phyloP scores from a whole-genome alignment of 371 early-diverging fungal species.

The Zopfochytrium polystomum region DNA sequence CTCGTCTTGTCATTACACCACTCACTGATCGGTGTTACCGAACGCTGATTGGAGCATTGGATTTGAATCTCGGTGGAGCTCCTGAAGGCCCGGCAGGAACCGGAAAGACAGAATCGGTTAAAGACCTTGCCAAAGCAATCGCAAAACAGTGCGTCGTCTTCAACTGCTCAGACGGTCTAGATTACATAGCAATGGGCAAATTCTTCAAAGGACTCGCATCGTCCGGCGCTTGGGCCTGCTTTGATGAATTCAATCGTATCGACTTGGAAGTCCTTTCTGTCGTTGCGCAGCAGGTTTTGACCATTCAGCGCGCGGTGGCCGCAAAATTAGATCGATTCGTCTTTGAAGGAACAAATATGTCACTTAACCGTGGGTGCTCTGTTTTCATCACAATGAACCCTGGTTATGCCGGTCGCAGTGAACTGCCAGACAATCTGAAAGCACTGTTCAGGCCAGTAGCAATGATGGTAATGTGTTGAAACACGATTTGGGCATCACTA shows the following conservation, averaged over 20 bases:
- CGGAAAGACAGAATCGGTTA: slow-evolving; percentile 63
- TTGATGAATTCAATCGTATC: slow-evolving; percentile 67
- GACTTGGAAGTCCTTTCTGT: slow-evolving; percentile 55
- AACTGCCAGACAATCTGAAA: slow-evolving; percentile 59
- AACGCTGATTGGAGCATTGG: slow-evolving; percentile 55
- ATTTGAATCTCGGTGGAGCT: slow-evolving; percentile 56
- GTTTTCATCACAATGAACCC: slow-evolving; percentile 66
- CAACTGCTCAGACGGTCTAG: slow-evolving; percentile 60
- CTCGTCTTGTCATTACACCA: slow-evolving; percentile 54
- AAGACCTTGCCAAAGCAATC: slow-evolving; percentile 59
- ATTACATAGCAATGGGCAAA: slow-evolving; percentile 58
- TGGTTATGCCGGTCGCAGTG: slow-evolving; percentile 59
- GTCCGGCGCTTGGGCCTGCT: slow-evolving; percentile 57
- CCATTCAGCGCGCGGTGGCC: slow-evolving; percentile 53
- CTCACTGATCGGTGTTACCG: slow-evolving; percentile 58
- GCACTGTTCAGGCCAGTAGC: slow-evolving; percentile 58
- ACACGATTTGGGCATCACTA: not conserved
- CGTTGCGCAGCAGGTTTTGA: slow-evolving; percentile 57
- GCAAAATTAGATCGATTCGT: slow-evolving; percentile 54
- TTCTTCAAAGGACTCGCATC: slow-evolving; percentile 58
- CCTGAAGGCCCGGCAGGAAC: slow-evolving; percentile 59
- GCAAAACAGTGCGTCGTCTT: slow-evolving; percentile 59
- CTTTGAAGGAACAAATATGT: slow-evolving; percentile 56
- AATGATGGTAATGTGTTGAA: slow-evolving; percentile 47
- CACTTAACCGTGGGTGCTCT: slow-evolving; percentile 50